phyloP scores from a whole-genome alignment of 345 rosid species.

The Salix dunnii region DNA sequence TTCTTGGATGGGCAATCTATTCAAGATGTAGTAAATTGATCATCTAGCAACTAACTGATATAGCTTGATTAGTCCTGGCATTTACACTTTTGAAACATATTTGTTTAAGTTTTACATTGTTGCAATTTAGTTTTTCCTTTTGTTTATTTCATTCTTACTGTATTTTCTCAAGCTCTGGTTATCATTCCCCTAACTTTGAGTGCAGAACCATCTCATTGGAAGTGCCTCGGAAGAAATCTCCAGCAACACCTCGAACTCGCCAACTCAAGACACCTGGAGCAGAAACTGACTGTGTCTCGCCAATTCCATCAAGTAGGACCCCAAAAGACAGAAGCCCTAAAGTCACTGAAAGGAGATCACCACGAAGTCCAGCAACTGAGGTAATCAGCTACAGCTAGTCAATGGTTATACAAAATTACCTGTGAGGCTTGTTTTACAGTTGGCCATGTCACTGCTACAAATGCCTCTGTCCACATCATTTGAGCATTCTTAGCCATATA shows the following conservation, averaged over 20 bases:
- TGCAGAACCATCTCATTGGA: constrained; percentile 54
- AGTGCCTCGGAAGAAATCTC: constrained; percentile 72
- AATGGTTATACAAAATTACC: background rate
- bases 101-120: background rate
- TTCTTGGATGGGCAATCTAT: background rate
- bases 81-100: constrained; percentile 2
- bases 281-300: constrained; percentile 51
- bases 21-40: background rate
- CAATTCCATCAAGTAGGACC: constrained; percentile 45
- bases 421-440: background rate
- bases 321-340: constrained; percentile 73
- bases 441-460: background rate
- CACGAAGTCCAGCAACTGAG: constrained; percentile 62
- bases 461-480: background rate
- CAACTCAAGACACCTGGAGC: constrained; percentile 52
- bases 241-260: constrained; percentile 56
- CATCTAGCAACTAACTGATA: background rate
- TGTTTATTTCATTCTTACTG: background rate
- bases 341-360: constrained; percentile 69
- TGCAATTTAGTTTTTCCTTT: background rate
- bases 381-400: constrained; percentile 34
- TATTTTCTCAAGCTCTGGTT: background rate
- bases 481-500: background rate
- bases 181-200: constrained; percentile 9
- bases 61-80: background rate